Conservation (phyloP, 371 early-diverging fungal genomes). For the Circinella umbellata region DNA sequence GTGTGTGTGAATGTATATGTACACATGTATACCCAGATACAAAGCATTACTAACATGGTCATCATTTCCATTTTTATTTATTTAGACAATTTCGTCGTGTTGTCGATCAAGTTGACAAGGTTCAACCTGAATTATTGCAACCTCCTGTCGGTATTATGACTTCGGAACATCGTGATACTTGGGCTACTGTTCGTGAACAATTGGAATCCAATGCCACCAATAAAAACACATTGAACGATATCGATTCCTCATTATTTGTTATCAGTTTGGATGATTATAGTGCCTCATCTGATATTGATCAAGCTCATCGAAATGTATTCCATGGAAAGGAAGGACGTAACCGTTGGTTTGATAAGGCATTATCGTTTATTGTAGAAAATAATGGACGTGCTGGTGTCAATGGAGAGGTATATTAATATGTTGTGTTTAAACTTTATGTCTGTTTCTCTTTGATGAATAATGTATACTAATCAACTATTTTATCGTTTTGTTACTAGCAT, state of each 20-base stretch:
- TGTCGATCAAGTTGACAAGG: slow-evolving; percentile 61
- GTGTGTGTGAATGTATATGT: too few species aligned
- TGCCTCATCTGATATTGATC: slow-evolving; percentile 62
- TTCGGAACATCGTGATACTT: slow-evolving; percentile 85
- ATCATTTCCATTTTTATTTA: too few species aligned
- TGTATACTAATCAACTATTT: not conserved
- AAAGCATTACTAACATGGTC: too few species aligned
- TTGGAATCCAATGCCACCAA: slow-evolving; percentile 54
- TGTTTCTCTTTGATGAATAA: not conserved
- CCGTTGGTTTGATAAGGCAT: slow-evolving; percentile 96
- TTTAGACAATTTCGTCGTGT: slow-evolving; percentile 67
- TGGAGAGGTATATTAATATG: slow-evolving; percentile 72
- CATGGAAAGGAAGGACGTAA: slow-evolving; percentile 80
- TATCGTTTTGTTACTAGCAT: slow-evolving; percentile 53
- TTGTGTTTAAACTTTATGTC: not conserved
- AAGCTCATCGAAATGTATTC: slow-evolving; percentile 77
- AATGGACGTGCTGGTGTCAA: slow-evolving; percentile 92
- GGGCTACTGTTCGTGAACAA: slow-evolving; percentile 64
- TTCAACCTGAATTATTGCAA: slow-evolving; percentile 44
- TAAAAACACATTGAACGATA: slow-evolving; percentile 62
- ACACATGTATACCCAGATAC: too few species aligned
- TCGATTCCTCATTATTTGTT: slow-evolving; percentile 84
- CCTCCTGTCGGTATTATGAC: slow-evolving; percentile 83
- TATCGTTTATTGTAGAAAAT: slow-evolving; percentile 84
- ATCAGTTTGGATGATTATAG: slow-evolving; percentile 85